A percentile compares a stretch with the other conserved stretches of the same genome.
Conservation (phyloP, 1,139 yeast genomes). For the Candida glucosophila region DNA sequence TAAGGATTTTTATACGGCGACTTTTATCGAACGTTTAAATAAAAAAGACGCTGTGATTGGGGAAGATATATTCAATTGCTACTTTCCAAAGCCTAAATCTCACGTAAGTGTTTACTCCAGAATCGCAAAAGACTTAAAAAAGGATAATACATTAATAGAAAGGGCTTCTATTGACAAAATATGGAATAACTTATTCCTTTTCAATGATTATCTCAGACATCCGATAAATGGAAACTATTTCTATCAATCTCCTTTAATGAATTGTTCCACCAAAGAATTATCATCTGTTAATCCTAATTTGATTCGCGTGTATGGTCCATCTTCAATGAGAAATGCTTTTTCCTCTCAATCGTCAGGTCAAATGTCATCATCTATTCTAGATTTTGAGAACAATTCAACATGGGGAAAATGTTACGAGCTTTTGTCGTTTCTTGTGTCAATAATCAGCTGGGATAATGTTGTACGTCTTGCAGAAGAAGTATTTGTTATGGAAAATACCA, state of each 20-base stretch:
- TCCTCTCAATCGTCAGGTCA: conserved; percentile 27
- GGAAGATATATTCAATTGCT: conserved; percentile 21
- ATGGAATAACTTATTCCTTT: conserved; percentile 26
- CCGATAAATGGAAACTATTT: conserved; percentile 29
- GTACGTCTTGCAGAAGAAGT: conserved; percentile 17
- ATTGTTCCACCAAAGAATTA: conserved; percentile 24
- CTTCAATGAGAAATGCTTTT: conserved; percentile 16
- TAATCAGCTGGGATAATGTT: conserved; percentile 33
- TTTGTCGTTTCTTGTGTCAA: conserved; percentile 27
- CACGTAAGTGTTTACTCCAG: conserved; percentile 4
- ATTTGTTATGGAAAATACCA: conserved; percentile 7
- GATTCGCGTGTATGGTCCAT: conserved; percentile 21
- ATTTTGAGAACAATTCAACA: conserved; percentile 27
- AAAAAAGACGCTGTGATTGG: conserved; percentile 18
- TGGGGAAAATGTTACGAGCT: conserved; percentile 39
- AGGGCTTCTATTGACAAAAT: conserved; percentile 21
- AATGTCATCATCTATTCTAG: conserved; percentile 21
- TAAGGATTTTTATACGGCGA: conserved; percentile 20
- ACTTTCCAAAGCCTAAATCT: conserved; percentile 25
- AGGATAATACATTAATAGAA: conserved; percentile 3
- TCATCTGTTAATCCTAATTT: conserved; percentile 29
- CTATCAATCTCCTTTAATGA: conserved; percentile 28
- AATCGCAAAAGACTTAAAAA: conserved; percentile 1
- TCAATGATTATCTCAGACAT: conserved; percentile 24
- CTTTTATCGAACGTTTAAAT: conserved; percentile 16